phyloP scores from a whole-genome alignment of 306 rosid genomes.

The Pueraria montana region DNA sequence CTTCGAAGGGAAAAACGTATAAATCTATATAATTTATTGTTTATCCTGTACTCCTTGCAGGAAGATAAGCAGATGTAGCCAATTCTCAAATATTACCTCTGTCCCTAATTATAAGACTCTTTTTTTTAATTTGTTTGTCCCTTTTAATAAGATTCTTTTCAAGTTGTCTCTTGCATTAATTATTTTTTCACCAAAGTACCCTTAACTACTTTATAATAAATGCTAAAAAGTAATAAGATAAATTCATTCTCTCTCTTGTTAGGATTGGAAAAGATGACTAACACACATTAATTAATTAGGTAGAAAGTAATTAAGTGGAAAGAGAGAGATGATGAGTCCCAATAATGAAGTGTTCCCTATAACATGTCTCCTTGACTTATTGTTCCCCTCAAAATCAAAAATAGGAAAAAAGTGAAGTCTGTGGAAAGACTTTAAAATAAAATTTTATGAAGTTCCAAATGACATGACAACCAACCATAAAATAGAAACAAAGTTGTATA shows the following conservation, averaged over 20 bases:
- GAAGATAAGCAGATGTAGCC: constrained; percentile 35
- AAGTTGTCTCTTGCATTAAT: no score
- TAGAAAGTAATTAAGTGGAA: no score
- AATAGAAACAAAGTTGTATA: constrained; percentile 23
- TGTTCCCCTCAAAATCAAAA: constrained; percentile 4
- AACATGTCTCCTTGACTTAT: neutral
- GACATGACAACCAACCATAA: constrained; percentile 32
- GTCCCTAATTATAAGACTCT: no score
- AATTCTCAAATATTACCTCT: constrained; percentile 35
- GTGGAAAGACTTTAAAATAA: constrained; percentile 22
- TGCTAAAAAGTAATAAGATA: no score
- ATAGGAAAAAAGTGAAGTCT: neutral
- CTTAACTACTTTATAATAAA: no score
- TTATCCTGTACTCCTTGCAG: constrained; percentile 37
- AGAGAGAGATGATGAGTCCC: no score
- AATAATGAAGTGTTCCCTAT: neutral
- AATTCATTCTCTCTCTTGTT: no score
- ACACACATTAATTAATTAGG: no score
- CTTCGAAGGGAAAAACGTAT: constrained; percentile 12
- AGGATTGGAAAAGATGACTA: no score
- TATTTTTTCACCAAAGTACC: no score
- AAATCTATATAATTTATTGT: constrained; percentile 20
- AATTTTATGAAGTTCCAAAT: constrained; percentile 20
- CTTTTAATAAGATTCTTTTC: no score
- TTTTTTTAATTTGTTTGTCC: no score